phyloP scores from a whole-genome alignment of 2,329 filamentous ascomycete species.

The Neoascochyta sp. region DNA sequence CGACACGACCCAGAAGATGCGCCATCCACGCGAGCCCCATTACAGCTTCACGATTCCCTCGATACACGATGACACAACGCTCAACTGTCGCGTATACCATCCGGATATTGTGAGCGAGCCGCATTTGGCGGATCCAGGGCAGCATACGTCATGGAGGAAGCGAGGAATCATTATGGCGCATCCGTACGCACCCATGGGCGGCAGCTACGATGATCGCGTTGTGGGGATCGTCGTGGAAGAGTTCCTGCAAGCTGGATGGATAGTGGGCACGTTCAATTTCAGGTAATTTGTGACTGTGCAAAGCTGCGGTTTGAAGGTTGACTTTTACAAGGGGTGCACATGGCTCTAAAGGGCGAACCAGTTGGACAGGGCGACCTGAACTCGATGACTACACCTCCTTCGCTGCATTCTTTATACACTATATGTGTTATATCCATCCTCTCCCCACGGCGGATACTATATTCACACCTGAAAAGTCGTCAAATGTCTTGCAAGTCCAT shows the following conservation, averaged over 20 bases:
- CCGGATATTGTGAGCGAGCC: conserved; percentile 23
- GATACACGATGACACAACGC: conserved; percentile 68
- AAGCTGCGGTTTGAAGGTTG: background rate
- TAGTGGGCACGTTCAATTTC: conserved; percentile 91
- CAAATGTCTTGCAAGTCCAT: conserved; percentile 3
- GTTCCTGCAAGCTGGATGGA: conserved; percentile 65
- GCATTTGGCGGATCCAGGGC: background rate
- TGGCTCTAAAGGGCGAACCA: conserved; percentile 69
- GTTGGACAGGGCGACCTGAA: conserved; percentile 82
- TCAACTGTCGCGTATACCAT: conserved; percentile 83
- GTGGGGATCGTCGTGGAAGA: conserved; percentile 63
- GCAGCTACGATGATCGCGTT: conserved; percentile 76
- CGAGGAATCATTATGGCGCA: conserved; percentile 72
- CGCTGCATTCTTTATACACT: conserved; percentile 73
- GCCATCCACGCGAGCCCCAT: conserved; percentile 27
- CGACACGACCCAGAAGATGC: conserved; percentile 27
- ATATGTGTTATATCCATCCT: conserved; percentile 57
- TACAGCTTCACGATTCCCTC: conserved; percentile 76
- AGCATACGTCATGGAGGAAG: conserved; percentile 37
- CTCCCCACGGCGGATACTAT: conserved; percentile 12
- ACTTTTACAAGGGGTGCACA: conserved; percentile 64
- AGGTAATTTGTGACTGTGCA: conserved; percentile 55
- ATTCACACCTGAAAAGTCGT: conserved; percentile 16
- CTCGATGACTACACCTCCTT: conserved; percentile 78
- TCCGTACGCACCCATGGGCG: conserved; percentile 85